Evolutionary conservation across 2,329 filamentous ascomycete species (phyloP).

Genomic region (Diaporthe vexans): DNA sequence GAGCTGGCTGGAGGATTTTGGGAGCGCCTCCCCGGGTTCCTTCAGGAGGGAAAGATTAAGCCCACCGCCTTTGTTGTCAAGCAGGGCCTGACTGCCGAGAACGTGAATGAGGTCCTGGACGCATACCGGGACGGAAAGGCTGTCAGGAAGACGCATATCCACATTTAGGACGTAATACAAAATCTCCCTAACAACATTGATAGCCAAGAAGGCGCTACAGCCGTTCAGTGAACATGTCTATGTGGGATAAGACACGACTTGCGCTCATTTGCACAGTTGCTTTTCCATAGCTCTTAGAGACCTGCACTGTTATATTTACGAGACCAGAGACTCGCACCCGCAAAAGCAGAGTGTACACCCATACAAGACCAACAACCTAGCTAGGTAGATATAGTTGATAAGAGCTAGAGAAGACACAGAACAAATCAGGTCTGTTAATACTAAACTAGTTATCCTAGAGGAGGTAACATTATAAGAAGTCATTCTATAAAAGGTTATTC

Average conservation of each 20-base stretch:
- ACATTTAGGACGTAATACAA: conserved; percentile 32
- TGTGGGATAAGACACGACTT: not conserved
- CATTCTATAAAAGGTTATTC: too few relatives aligned
- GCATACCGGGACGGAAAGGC: conserved; percentile 53
- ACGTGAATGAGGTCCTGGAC: conserved; percentile 55
- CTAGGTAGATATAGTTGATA: too few relatives aligned
- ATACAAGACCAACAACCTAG: too few relatives aligned
- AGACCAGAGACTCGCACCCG: too few relatives aligned
- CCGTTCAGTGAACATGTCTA: not conserved
- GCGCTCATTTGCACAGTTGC: not conserved
- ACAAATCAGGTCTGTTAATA: too few relatives aligned
- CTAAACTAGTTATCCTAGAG: too few relatives aligned
- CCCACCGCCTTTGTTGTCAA: conserved; percentile 50
- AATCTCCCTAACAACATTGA: not conserved
- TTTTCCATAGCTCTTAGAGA: not conserved
- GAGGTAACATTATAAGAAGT: too few relatives aligned
- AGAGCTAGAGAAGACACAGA: too few relatives aligned
- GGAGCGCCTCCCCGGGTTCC: conserved; percentile 48
- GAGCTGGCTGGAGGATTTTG: conserved; percentile 51
- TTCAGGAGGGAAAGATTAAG: conserved; percentile 50
- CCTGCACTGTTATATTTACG: too few relatives aligned
- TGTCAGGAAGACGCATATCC: conserved; percentile 44
- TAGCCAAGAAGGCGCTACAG: not conserved
- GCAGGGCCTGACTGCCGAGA: conserved; percentile 50
- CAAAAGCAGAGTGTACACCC: too few relatives aligned